Evolutionary conservation across 2,329 filamentous ascomycete genomes (phyloP), one percentile per base, ranked within the genome.

Genomic region (Cytospora piceicola): DNA sequence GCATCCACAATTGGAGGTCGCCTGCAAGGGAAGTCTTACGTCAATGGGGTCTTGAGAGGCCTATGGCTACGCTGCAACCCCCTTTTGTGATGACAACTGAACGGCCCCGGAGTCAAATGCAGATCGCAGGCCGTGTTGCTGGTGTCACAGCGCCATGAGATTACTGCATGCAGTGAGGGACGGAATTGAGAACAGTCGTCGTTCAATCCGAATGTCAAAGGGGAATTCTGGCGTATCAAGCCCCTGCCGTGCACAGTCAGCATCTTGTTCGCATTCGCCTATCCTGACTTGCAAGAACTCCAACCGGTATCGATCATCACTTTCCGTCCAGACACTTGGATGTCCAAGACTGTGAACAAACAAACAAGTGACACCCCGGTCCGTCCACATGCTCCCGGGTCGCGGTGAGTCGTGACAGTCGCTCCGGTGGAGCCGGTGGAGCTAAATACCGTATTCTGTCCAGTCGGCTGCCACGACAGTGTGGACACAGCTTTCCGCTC

Each of bases 221-320:
- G 59, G 42, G 29, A 27, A 12, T 11, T 27, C 29, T 56, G 52
- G 53, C 60, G 52, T 62, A 60, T 54, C 64, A 64, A 60, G 61
- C 64, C 64, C 34, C 46, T 51, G 58, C 56, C 61, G 56, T 49
- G 29, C 66, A 52, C 63, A 65, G 66, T 66, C 63, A 67, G 66
- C 63, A 66, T 67, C 66, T 67, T 66, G 58, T 66, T 67, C 63
- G 49, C 58, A 55, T 56, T 53, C 29, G 55, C 58, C 54, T 56
- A 42, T 63, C 63, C 52, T 20, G 42, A 59, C 61, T 34, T 15
- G 52, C 58, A 22, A 58, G 22, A 32, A 30, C 30, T 56, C 58
- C 55, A 59, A 34, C 36, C 56, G 32, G 17, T 8, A 42, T 53
- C 62, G 20, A 58, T 34, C 30, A 24, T 59, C 56, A 22, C 46